Conservation (phyloP, 352 stramenopile genomes). For the Pythium pectinolyticum region DNA sequence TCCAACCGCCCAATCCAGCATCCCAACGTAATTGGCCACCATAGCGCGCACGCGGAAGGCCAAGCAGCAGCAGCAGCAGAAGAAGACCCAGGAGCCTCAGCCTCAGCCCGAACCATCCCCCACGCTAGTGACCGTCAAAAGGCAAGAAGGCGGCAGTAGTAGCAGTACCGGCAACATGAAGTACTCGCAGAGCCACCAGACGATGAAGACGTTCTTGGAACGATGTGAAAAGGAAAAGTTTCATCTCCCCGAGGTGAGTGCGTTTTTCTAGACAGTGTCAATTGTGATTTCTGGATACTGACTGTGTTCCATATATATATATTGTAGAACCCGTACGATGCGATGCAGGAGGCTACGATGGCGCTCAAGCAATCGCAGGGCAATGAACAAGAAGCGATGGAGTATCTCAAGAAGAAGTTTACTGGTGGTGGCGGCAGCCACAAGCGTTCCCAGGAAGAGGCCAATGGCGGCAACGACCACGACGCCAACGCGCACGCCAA, state of each 20-base stretch:
- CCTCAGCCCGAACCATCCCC: not conserved
- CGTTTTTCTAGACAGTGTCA: not conserved
- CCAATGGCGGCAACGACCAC: constrained; percentile 19
- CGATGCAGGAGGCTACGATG: constrained; percentile 31
- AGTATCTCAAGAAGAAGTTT: constrained; percentile 39
- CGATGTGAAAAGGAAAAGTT: constrained; percentile 46
- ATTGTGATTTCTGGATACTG: not conserved
- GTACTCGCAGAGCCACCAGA: constrained; percentile 25
- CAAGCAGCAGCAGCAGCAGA: not conserved
- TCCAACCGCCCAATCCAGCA: not conserved
- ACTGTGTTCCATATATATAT: not conserved
- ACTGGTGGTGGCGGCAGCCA: constrained; percentile 21
- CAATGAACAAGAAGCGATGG: constrained; percentile 38
- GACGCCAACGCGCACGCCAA: constrained; percentile 27
- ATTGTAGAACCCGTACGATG: constrained; percentile 41
- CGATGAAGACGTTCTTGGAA: constrained; percentile 34
- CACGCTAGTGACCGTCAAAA: not conserved
- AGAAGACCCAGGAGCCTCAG: too few relatives aligned
- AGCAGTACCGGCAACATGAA: too few relatives aligned
- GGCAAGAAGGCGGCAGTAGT: too few relatives aligned
- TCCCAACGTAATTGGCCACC: too few relatives aligned
- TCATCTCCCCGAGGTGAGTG: constrained; percentile 34
- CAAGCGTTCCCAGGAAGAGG: constrained; percentile 30
- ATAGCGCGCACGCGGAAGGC: constrained; percentile 24
- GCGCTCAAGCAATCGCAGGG: constrained; percentile 35